Base-by-base conservation (phyloP, 345 rosid species). In the Syzygium aqueum region DNA sequence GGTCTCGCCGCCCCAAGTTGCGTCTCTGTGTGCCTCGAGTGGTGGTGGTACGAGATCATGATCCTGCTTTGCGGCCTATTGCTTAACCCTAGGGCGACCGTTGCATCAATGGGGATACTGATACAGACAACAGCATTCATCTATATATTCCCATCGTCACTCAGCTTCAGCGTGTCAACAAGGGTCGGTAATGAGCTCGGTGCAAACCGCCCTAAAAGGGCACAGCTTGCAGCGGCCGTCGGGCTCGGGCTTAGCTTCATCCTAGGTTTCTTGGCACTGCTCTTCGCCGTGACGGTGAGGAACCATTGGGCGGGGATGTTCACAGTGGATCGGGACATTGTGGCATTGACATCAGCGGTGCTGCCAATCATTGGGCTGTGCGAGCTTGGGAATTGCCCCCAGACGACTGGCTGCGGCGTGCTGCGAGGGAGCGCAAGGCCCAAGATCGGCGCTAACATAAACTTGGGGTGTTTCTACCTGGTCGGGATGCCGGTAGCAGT, bases 41-140 rank as follows among this genome's bases (percentile, higher is more conserved):
- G 94, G 94, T 92, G 94, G 94, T 92, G 94, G 94, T 92, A 92
- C 46, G 94, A 92, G 90, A 89, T 92, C 85, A 92, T 92, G 92
- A 92, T 91, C 87, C 51, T 92, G 53, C 88, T 91, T 8, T 92
- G 93, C 51, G 94, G 94, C 59, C 88, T 92, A 30, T 61, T 92
- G 85, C 28, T 88, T 5, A 91, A 92, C 91, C 93, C 94, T 25
- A 86, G 87, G 87, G 91, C 91, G 8, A 78, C 93, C 10, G 89
- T 92, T 65, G 94, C 94, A 49, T 90, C 94, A 11, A 91, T 92
- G 92, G 94, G 94, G n/a, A 85, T 92, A 49, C 61, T 92, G 86
- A 92, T 92, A 25, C 94, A 92, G 87, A 91, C 93, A 15, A 92
- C 94, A 1, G 63, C 93, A 28, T 84, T 92, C 51, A 89, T 92